Percentiles rank a stretch among this genome's conserved stretches.
These are phyloP conservation scores for Trypanosoma theileri DNA, from an alignment of 208 protist species.

Conservation along the genomic window DNA sequence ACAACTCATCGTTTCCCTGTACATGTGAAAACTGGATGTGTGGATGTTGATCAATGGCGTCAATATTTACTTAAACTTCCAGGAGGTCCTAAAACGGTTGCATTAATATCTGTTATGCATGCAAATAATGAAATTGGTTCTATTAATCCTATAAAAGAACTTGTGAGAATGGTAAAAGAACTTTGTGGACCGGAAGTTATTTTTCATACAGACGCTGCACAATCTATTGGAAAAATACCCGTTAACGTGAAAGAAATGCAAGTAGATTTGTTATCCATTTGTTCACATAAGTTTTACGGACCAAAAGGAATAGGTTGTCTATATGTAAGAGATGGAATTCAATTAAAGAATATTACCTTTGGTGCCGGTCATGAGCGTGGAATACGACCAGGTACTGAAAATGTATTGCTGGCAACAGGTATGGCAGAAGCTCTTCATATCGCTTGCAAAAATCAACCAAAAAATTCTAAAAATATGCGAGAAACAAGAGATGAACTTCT, in stretches of 20 bases:
- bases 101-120: slow-evolving; percentile 94
- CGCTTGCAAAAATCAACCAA: slow-evolving; percentile 41
- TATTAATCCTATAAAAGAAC: slow-evolving; percentile 88
- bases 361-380: slow-evolving; percentile 85
- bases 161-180: slow-evolving; percentile 65
- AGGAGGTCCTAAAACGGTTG: slow-evolving; percentile 43
- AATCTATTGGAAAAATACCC: slow-evolving; percentile 97
- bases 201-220: slow-evolving; percentile 95
- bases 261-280: slow-evolving; percentile 96
- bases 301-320: slow-evolving; percentile 92
- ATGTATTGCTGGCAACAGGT: slow-evolving; percentile 69
- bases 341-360: slow-evolving; percentile 61
- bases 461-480: slow-evolving; percentile 46
- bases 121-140: slow-evolving; percentile 96
- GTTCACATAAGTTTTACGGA: slow-evolving; percentile 98
- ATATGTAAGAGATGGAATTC: slow-evolving; percentile 62
- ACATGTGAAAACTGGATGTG: slow-evolving; percentile 35
- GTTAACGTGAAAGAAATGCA: slow-evolving; percentile 91
- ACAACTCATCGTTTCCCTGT: slow-evolving; percentile 42
- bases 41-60: slow-evolving; percentile 38
- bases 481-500: slow-evolving; percentile 64
- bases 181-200: slow-evolving; percentile 60
- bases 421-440: slow-evolving; percentile 72
- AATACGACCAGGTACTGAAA: slow-evolving; percentile 85
- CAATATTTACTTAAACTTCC: slow-evolving; percentile 33